phyloP scores from a whole-genome alignment of 208 protist genomes.

The Leishmania martiniquensis region DNA sequence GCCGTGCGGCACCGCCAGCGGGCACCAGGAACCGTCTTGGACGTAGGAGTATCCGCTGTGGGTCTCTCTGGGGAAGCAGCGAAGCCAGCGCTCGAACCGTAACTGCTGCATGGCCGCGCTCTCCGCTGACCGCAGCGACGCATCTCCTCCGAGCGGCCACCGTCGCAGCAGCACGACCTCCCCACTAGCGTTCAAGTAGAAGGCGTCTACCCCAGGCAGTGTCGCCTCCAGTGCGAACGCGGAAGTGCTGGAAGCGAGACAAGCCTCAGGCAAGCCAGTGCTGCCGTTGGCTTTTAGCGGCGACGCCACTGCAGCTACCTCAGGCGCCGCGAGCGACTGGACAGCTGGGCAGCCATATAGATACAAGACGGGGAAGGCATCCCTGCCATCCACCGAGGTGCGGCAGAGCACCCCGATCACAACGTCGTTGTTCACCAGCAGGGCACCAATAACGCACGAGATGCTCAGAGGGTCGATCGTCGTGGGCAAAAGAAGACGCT shows the following conservation, averaged over 20 bases:
- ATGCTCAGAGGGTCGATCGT: conserved; percentile 6
- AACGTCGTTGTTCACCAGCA: conserved; percentile 62
- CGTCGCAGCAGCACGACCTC: conserved; percentile 54
- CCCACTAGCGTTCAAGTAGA: conserved; percentile 54
- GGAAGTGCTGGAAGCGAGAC: neutral
- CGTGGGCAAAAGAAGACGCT: conserved; percentile 6
- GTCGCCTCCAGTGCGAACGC: conserved; percentile 53
- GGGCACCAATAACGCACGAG: conserved; percentile 20
- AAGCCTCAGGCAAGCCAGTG: neutral
- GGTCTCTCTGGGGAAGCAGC: conserved; percentile 44
- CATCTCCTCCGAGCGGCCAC: neutral
- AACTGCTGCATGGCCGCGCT: conserved; percentile 4
- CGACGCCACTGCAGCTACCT: neutral
- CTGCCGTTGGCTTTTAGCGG: neutral
- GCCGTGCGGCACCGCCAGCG: conserved; percentile 8
- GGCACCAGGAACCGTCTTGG: conserved; percentile 38
- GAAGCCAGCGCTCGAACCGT: conserved; percentile 57
- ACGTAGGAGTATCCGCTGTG: conserved; percentile 30
- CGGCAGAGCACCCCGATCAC: conserved; percentile 42
- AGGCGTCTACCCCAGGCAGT: conserved; percentile 49
- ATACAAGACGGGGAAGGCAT: conserved; percentile 25
- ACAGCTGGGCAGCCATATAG: conserved; percentile 66
- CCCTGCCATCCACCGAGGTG: neutral
- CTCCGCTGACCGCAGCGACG: neutral
- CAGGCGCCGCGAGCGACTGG: conserved; percentile 20